Evolutionary conservation across 164 flowering plant genomes (phyloP), one percentile per base, ranked within the genome.

Genomic region (Dillenia turbinata): DNA sequence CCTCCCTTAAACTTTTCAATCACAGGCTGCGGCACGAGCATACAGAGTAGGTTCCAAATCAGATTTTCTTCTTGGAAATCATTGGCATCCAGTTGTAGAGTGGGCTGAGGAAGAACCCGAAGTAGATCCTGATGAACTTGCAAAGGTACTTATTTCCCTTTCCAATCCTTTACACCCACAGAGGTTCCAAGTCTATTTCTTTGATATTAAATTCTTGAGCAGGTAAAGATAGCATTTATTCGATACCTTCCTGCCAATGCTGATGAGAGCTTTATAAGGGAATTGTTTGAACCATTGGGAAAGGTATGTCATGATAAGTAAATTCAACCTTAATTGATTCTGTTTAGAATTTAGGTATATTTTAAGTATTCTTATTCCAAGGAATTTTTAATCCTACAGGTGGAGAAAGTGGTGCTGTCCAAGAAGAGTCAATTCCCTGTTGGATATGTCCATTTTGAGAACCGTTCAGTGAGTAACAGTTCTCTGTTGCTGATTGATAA

Each of bases 11-110:
- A 72, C 72, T n/a, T n/a, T 72, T 70, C 61, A 64, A 78, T 66
- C 75, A 73, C 83, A 79, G 83, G 79, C 83, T 59, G 83, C 83
- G 4, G 76, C 80, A 58, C 78, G 83, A 17, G 80, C 80, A 17
- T 47, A 52, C 46, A 64, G 76, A 26, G 51, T 73, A 24, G 80
- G 72, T 17, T 67, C 72, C 6, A 66, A 71, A 67, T 57, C 74
- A 50, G 78, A 71, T 50, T 79, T 79, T 67, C 33, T 67, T 48
- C 76, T 79, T 61, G 78, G 71, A 50, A 73, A 65, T 45, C 67
- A 60, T 43, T 58, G 76, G 66, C 78, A 76, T 66, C 83, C 83
- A 63, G 51, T 66, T 66, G 80, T 79, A 16, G 67, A 79, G 63
- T 79, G 83, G 83, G 78, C 78, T 59, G 75, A 71, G 62, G 73